These are phyloP conservation scores for Saccharomycopsis schoenii DNA, from an alignment of 805 yeast species.

Conservation along the genomic window DNA sequence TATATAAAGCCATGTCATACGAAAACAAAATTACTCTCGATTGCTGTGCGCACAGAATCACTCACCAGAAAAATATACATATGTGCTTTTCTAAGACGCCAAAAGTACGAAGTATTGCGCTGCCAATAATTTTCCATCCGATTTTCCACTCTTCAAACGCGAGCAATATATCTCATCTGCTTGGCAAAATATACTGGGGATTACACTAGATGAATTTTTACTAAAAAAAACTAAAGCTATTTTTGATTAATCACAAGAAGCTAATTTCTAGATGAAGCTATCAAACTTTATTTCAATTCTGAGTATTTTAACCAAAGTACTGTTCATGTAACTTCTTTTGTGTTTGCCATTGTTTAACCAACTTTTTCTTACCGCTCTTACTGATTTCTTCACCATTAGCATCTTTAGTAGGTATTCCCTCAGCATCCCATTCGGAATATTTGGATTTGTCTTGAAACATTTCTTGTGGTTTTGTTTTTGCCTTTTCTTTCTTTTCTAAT, in stretches of 20 bases:
- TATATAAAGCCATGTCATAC: neutral
- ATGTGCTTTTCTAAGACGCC: too few relatives aligned
- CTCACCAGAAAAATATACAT: too few relatives aligned
- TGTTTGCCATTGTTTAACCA: constrained; percentile 63
- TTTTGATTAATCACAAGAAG: too few relatives aligned
- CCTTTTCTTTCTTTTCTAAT: constrained; percentile 51
- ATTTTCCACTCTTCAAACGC: too few relatives aligned
- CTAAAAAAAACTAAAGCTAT: too few relatives aligned
- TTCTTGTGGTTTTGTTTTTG: constrained; percentile 58
- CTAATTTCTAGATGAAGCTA: too few relatives aligned
- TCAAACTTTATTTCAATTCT: too few relatives aligned
- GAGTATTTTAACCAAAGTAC: constrained; percentile 26
- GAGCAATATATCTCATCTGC: too few relatives aligned
- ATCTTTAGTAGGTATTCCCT: constrained; percentile 74
- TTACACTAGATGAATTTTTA: too few relatives aligned
- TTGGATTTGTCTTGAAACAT: constrained; percentile 47
- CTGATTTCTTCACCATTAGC: constrained; percentile 72
- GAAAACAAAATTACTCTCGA: neutral
- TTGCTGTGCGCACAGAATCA: too few relatives aligned
- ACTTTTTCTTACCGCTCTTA: constrained; percentile 78
- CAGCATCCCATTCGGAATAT: constrained; percentile 73
- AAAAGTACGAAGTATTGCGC: too few relatives aligned
- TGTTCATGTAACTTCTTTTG: constrained; percentile 79
- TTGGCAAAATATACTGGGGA: neutral
- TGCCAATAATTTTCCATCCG: too few relatives aligned